A percentile compares a stretch with the other conserved stretches of the same genome.
These are phyloP conservation scores for Senna tora DNA, from an alignment of 306 rosid species.

Conservation along the genomic window DNA sequence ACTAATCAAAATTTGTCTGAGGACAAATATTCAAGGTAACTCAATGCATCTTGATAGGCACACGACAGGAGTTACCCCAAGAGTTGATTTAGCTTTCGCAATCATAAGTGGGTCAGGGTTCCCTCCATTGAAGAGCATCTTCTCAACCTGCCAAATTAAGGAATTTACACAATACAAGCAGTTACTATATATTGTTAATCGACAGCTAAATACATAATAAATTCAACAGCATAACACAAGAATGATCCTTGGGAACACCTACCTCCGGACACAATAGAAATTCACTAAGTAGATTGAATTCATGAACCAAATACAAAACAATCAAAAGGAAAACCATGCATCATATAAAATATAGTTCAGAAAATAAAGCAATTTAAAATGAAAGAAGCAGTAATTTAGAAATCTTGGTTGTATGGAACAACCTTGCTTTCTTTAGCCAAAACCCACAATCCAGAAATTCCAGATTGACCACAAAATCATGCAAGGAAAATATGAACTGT, in stretches of 20 bases:
- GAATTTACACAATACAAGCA: constrained; percentile 16
- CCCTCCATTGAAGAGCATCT: constrained; percentile 37
- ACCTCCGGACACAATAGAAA: neutral
- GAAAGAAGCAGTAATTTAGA: constrained; percentile 4
- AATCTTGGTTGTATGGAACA: neutral
- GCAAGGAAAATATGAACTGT: neutral
- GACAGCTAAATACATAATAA: neutral
- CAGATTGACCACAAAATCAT: constrained; percentile 3
- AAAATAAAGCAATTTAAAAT: neutral
- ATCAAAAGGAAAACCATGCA: constrained; percentile 17
- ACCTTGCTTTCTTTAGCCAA: constrained; percentile 16
- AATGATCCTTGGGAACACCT: neutral
- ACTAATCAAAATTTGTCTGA: constrained; percentile 11
- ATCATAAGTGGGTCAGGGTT: constrained; percentile 39
- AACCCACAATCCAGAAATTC: neutral
- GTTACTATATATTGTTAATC: neutral
- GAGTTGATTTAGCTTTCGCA: constrained; percentile 41
- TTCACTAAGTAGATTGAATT: neutral
- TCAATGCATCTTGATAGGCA: constrained; percentile 31
- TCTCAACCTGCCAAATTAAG: constrained; percentile 40
- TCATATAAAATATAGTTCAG: neutral
- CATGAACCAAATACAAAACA: constrained; percentile 9
- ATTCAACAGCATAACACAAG: constrained; percentile 6
- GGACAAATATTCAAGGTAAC: constrained; percentile 20
- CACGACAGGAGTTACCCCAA: constrained; percentile 29